These are phyloP conservation scores for Tricholoma furcatifolium DNA, from an alignment of 768 basidiomycete genomes.

Conservation along the genomic window DNA sequence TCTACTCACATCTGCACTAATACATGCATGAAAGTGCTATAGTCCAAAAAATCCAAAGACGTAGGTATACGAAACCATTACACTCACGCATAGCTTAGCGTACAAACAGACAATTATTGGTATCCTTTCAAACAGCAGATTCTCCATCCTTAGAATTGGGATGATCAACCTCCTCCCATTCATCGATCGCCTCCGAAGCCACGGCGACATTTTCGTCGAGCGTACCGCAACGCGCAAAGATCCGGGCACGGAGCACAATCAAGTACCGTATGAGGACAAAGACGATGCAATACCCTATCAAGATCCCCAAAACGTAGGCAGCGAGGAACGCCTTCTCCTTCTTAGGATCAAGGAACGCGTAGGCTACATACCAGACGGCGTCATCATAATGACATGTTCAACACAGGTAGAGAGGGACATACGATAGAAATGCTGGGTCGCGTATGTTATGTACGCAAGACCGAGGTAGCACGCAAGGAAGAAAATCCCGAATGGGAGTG, in stretches of 20 bases:
- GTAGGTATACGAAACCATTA: too few relatives aligned
- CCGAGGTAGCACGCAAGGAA: conserved; percentile 58
- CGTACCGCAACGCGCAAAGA: conserved; percentile 20
- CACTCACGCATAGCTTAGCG: too few relatives aligned
- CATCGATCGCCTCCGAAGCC: conserved; percentile 31
- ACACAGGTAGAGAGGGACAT: conserved; percentile 22
- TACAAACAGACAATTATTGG: too few relatives aligned
- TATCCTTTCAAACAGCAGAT: neutral
- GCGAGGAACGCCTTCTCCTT: conserved; percentile 44
- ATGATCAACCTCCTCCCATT: conserved; percentile 44
- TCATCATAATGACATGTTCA: neutral
- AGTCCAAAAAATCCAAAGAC: too few relatives aligned
- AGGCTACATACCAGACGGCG: conserved; percentile 38
- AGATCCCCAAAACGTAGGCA: conserved; percentile 63
- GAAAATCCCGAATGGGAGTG: conserved; percentile 45
- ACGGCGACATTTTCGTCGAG: neutral
- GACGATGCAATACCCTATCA: conserved; percentile 45
- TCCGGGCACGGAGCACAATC: conserved; percentile 35
- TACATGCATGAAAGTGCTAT: too few relatives aligned
- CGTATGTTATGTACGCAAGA: conserved; percentile 66
- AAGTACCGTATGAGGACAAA: conserved; percentile 48
- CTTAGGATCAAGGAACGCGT: conserved; percentile 61
- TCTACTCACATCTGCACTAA: too few relatives aligned
- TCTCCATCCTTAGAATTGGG: conserved; percentile 6
- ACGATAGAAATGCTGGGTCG: conserved; percentile 66